Conservation (phyloP, 2,329 filamentous ascomycete genomes). For the Colletotrichum endophyticum region DNA sequence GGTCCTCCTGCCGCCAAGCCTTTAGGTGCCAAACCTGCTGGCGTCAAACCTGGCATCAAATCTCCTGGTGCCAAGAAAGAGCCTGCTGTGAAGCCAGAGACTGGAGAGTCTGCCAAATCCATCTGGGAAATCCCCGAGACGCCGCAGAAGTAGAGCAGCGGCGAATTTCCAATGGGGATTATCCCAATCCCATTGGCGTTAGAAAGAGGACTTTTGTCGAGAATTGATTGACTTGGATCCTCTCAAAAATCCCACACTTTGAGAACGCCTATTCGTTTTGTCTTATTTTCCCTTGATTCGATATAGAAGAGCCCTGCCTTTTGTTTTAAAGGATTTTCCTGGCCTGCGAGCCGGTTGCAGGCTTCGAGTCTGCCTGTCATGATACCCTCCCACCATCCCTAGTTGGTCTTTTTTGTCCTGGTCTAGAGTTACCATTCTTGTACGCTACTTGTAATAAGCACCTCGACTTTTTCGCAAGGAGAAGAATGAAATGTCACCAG, state of each 20-base stretch:
- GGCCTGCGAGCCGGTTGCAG: background rate
- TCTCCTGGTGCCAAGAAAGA: background rate
- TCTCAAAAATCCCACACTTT: background rate
- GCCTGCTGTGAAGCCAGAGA: constrained; percentile 1
- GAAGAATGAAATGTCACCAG: background rate
- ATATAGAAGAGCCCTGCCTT: background rate
- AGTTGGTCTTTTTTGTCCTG: background rate
- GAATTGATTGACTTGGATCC: background rate
- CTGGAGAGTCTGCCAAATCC: constrained; percentile 20
- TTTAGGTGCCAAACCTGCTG: background rate
- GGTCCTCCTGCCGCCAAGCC: background rate
- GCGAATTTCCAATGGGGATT: background rate
- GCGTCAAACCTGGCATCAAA: background rate
- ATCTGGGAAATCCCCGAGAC: constrained; percentile 40
- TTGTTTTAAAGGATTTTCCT: background rate
- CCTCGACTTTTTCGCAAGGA: background rate
- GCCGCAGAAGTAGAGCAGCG: constrained; percentile 24
- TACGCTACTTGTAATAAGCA: background rate
- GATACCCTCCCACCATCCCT: constrained; percentile 16
- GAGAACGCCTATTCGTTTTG: background rate
- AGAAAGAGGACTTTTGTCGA: background rate
- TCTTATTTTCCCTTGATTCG: background rate
- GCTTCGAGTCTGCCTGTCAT: background rate
- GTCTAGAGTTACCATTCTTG: background rate
- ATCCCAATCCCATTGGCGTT: background rate